A percentile compares a stretch with the other conserved stretches of the same genome.
phyloP scores from a whole-genome alignment of 176 grass and related monocot species.

The Aegilops longissima region DNA sequence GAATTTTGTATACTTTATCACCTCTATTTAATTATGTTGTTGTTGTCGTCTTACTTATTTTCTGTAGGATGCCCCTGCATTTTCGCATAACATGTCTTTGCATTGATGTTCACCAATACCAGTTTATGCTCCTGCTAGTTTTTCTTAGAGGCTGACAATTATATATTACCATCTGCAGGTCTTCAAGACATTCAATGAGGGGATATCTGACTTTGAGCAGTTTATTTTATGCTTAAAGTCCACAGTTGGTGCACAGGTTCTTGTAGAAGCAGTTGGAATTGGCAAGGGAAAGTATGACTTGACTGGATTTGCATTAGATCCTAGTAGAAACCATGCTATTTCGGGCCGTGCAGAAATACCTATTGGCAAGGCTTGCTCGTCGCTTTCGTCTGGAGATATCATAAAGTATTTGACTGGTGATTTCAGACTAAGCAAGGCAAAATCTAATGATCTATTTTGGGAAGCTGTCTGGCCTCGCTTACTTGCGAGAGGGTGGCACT shows the following conservation, averaged over 20 bases:
- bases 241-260: constrained; percentile 59
- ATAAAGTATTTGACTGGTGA: constrained; percentile 89
- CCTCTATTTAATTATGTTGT: not conserved
- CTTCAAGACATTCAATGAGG: constrained; percentile 74
- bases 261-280: constrained; percentile 75
- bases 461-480: constrained; percentile 98
- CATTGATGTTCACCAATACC: constrained; percentile 24
- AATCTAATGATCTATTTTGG: constrained; percentile 99
- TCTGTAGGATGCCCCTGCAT: constrained; percentile 8
- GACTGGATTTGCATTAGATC: constrained; percentile 80
- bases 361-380: constrained; percentile 87
- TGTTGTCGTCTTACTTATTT: not conserved
- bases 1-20: constrained; percentile 16
- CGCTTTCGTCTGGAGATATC: constrained; percentile 69
- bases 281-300: constrained; percentile 89
- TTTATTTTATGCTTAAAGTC: constrained; percentile 71
- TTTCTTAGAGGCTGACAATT: constrained; percentile 25
- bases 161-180: constrained; percentile 54
- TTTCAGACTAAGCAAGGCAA: constrained; percentile 94
- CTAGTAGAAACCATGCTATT: constrained; percentile 59
- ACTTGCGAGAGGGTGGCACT: constrained; percentile 86
- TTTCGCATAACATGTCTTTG: constrained; percentile 9
- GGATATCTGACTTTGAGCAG: constrained; percentile 68
- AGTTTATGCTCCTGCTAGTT: constrained; percentile 27
- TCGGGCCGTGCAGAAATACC: constrained; percentile 63